Percentiles rank a stretch among this genome's conserved stretches.
phyloP scores from a whole-genome alignment of 768 basidiomycete genomes.

The Termitomyces sp. region DNA sequence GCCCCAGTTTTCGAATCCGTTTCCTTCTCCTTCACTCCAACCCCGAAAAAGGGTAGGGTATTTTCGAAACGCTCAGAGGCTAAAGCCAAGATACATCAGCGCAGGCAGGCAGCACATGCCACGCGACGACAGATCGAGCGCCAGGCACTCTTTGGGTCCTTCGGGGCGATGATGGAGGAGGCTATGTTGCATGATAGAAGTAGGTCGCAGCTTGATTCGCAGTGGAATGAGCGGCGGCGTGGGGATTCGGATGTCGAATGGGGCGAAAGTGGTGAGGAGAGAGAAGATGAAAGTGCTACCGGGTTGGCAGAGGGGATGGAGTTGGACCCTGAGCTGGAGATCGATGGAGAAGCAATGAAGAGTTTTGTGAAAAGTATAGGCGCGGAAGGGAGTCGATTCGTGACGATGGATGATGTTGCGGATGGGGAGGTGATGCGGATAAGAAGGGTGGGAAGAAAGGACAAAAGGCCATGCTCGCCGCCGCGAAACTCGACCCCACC shows the following conservation, averaged over 20 bases:
- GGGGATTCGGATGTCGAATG: conserved; percentile 30
- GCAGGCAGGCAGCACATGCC: conserved; percentile 17
- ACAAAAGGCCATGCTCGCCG: conserved; percentile 59
- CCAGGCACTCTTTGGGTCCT: conserved; percentile 34
- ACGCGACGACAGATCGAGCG: conserved; percentile 19
- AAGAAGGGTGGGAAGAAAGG: conserved; percentile 67
- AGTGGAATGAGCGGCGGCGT: conserved; percentile 44
- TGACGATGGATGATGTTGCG: conserved; percentile 64
- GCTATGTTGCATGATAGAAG: conserved; percentile 35
- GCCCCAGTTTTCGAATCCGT: conserved; percentile 22
- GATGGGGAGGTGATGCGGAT: conserved; percentile 55
- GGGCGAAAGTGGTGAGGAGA: conserved; percentile 62
- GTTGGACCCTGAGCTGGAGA: conserved; percentile 51
- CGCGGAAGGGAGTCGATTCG: conserved; percentile 20
- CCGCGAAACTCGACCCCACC: conserved; percentile 41
- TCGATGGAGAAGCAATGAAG: conserved; percentile 43
- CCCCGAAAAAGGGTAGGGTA: conserved; percentile 24
- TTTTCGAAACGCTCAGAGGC: conserved; percentile 18
- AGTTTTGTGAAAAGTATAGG: conserved; percentile 23
- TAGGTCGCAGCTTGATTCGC: conserved; percentile 24
- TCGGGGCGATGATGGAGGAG: conserved; percentile 53
- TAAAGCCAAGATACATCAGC: conserved; percentile 19
- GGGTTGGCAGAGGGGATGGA: conserved; percentile 55
- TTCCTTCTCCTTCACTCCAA: conserved; percentile 28
- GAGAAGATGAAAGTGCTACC: conserved; percentile 27